Evolutionary conservation across 257 asterid species (phyloP), one percentile per base, ranked within the genome.

Genomic region (Rauvolfia tetraphylla): DNA sequence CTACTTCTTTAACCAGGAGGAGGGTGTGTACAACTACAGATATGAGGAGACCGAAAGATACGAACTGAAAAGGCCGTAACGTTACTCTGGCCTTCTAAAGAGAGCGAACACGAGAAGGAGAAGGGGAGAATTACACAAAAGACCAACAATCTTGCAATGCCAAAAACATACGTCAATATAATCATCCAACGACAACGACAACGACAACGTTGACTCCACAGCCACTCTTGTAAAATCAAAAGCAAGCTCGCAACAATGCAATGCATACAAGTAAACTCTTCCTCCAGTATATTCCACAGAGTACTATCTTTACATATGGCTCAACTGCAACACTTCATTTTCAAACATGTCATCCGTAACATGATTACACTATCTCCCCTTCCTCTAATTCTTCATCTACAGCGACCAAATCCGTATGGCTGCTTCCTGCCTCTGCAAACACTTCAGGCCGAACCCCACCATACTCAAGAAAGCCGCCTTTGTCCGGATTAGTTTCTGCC

Each of bases 371-470:
- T 80, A 91, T 88, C 86, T 91, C 98, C 65, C 97, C 98, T 83
- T 93, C 98, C 88, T 91, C 98, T 17, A 89, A 81, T 62, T 89
- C 96, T 76, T 92, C 95, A 56, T 86, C 91, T 67, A 79, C 34
- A 7, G 78, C 62, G 68, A 12, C 12, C 15, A 77, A 62, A 68
- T 72, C 74, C 7, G 75, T 62, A 71, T 65, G 48, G 10, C 14
- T 70, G 0, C 53, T 39, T n/a, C 14, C 63, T 36, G 56, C 90
- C 20, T 68, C 81, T 5, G 77, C 13, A 72, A 54, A 82, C 79
- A 58, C 79, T 42, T 73, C 77, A 14, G 71, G 38, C 10, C 80
- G 74, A 57, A 83, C 61, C 73, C 75, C 88, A 38, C 81, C 86
- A 70, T 86, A 85, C 79, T 85, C 87, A 73, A 88, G 75, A 68